Base-by-base conservation (phyloP, 306 rosid species). In the Glycine soja region DNA sequence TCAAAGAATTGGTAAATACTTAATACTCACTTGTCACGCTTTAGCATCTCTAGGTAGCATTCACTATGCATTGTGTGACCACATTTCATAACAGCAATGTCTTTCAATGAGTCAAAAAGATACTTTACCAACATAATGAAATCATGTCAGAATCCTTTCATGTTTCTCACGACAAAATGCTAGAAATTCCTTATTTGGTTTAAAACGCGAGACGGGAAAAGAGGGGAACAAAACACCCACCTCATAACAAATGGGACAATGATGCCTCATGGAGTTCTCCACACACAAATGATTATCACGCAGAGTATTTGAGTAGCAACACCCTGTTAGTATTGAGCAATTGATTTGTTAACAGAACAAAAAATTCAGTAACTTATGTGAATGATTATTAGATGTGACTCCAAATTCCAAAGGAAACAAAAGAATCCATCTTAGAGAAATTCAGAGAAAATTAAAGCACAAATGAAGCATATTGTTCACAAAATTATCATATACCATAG, bases 181-280 rank as follows among this genome's bases (percentile, higher is more conserved):
- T 43, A 67, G 12, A 62, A 79, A 62, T 40, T 65, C 47, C 67
- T 61, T 24, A 46, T 72, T 76, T 16, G 58, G 72, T 45, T 76
- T 30, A 63, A 83, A 80, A 86, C 12, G 2, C 8, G 18, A 58
- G 63, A 10, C n/a, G 38, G 18, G 12, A 62, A 47, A 71, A 61
- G 50, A 16, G 45, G 16, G 6, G 83, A 81, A 71, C 34, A 73
- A 38, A 79, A 70, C 68, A 74, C 61, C 45, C 78, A 96, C 99
- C 99, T 96, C 99, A 45, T 93, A 96, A 79, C 99, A 96, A 70
- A 96, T 96, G 51, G 99, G 93, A 75, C 99, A 96, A 81, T 96
- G 98, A 85, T 96, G 97, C 78, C 88, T 84, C 99, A 96, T 96
- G 85, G 99, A 93, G 90, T 96, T 90, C 89, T 96, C 99, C 77